Base-by-base conservation (phyloP, 441 rosid genomes). In the Metrosideros polymorpha region DNA sequence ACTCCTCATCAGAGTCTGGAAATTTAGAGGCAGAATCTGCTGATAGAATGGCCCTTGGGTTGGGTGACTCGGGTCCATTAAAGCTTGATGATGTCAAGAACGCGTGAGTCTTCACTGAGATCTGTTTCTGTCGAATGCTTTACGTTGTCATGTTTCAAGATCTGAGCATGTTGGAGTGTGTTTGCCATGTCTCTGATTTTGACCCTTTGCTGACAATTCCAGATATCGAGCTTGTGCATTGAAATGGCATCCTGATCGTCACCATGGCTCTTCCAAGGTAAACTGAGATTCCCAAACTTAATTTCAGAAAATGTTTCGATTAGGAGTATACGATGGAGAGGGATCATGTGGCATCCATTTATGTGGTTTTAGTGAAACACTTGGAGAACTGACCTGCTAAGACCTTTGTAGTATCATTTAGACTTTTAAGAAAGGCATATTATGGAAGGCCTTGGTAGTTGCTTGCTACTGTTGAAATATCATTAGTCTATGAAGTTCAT, bases 241-340 rank as follows among this genome's bases (percentile, higher is more conserved):
- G 84, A 95, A 95, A 89, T 97, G 99, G 99, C 99, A 97, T 88
- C 99, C 99, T 19, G 99, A 97, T 95, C 99, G 98, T 86, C 99
- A 95, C 91, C 95, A 93, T 76, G 98, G 99, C 85, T 89, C 95
- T 53, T 92, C 95, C 84, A 97, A 97, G 99, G 99, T 96, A 92
- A 79, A 57, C 10, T 84, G 39, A 54, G 84, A 43, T 90, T 59
- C 19, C 30, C 85, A 79, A 77, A 53, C 43, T 86, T 63, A 32
- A 22, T 61, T 82, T 84, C 50, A 66, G 47, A 25, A 22, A 39
- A 71, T 39, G 49, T 10, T 39, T 71, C 43, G 22, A 71, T 71
- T 71, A 10, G 17, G n/a, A 66, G 45, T 35, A 66, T 66, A 24
- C 0, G 4, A 43, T 1, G 9, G 79, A 39, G 47, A 35, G 15